These are phyloP conservation scores for Tremella mesenterica DNA, from an alignment of 768 basidiomycete genomes.

Conservation along the genomic window DNA sequence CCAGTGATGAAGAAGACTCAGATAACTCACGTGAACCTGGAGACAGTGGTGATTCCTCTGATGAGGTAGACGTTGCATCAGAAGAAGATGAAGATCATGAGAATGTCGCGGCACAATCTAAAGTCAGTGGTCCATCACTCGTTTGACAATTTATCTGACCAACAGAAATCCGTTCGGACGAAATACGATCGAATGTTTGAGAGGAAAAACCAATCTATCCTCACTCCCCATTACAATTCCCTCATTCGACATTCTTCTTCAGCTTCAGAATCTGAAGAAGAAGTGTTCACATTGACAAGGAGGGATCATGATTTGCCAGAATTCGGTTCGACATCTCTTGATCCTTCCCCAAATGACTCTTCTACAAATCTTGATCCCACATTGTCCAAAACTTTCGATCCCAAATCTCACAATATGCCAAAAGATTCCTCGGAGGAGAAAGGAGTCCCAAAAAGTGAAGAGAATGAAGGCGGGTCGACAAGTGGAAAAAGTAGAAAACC, in stretches of 20 bases:
- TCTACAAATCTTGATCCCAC: conserved; percentile 10
- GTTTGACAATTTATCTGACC: not conserved
- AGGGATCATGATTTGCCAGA: conserved; percentile 63
- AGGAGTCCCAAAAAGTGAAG: not conserved
- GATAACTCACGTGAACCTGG: conserved; percentile 6
- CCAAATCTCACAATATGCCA: not conserved
- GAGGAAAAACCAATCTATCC: conserved; percentile 84
- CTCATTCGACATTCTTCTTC: conserved; percentile 61
- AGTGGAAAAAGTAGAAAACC: conserved; percentile 33
- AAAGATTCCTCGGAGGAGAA: too few species aligned
- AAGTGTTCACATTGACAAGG: conserved; percentile 87
- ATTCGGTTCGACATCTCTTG: too few species aligned
- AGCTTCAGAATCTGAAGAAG: conserved; percentile 43
- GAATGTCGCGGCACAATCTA: not conserved
- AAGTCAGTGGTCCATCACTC: not conserved
- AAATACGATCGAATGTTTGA: conserved; percentile 99
- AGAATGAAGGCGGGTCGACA: not conserved
- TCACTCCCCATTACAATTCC: conserved; percentile 81
- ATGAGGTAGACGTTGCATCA: too few species aligned
- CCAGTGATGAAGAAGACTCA: conserved; percentile 9
- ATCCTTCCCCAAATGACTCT: too few species aligned
- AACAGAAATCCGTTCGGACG: conserved; percentile 51
- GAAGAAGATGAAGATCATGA: too few species aligned
- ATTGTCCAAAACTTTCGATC: not conserved
- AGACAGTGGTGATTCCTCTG: not conserved